Conservation (phyloP, 805 yeast species). For the Hanseniaspora singularis region DNA sequence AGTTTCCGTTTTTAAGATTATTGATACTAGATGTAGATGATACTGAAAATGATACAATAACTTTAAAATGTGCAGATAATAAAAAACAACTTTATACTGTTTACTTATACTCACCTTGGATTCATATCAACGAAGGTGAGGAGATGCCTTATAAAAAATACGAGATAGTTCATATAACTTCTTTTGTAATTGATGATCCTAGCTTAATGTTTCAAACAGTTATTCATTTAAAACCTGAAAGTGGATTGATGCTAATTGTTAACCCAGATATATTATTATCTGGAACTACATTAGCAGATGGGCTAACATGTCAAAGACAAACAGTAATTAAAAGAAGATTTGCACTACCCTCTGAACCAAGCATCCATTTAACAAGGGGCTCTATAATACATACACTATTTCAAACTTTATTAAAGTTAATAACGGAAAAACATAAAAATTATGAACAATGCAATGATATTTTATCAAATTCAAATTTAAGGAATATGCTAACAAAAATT, state of each 20-base stretch:
- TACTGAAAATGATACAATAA: slow-evolving; percentile 16
- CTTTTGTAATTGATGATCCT: neutral
- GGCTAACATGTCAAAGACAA: slow-evolving; percentile 14
- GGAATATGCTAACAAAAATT: slow-evolving; percentile 27
- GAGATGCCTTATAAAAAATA: neutral
- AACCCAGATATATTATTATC: slow-evolving; percentile 8
- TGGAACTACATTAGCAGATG: slow-evolving; percentile 11
- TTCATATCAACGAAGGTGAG: neutral
- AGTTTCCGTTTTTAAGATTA: neutral
- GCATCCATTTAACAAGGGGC: slow-evolving; percentile 65
- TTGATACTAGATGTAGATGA: slow-evolving; percentile 6
- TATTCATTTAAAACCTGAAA: neutral
- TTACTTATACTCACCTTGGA: slow-evolving; percentile 19
- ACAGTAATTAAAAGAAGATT: slow-evolving; percentile 14
- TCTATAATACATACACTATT: slow-evolving; percentile 68
- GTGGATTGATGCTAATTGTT: neutral
- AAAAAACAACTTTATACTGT: slow-evolving; percentile 22
- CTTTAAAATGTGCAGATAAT: slow-evolving; percentile 13
- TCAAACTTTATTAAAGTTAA: slow-evolving; percentile 36
- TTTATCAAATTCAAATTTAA: slow-evolving; percentile 38
- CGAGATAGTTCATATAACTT: slow-evolving; percentile 7
- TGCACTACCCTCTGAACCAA: slow-evolving; percentile 43
- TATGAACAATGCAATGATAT: slow-evolving; percentile 34
- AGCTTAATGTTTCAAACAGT: neutral
- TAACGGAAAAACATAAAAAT: slow-evolving; percentile 23